Base-by-base conservation (phyloP, 345 rosid genomes). In the Mallotus nudiflorus region DNA sequence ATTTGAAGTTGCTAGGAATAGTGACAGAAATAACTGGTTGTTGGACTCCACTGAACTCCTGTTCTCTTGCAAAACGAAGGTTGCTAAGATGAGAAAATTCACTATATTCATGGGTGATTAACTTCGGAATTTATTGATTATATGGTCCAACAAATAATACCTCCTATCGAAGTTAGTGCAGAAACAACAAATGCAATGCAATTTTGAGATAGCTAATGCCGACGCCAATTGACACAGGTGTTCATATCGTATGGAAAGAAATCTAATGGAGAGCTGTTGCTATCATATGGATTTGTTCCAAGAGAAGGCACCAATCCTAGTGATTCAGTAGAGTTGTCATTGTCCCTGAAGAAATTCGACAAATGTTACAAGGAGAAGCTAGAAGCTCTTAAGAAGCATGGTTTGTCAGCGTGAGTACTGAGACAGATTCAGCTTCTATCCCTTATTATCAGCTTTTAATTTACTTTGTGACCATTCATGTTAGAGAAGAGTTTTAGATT, bases 181-280 rank as follows among this genome's bases (percentile, higher is more conserved):
- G 11, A 42, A 42, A 42, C 46, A 42, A 42, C 11, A 42, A 8
- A 42, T 39, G n/a, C n/a, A n/a, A 42, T 3, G n/a, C 40, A 31
- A 5, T 20, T 48, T 33, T 35, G 22, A 24, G 40, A 24, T 3
- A 15, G 25, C 22, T 33, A 13, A 53, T 54, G 31, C 22, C 60
- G 27, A 61, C 37, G 68, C n/a, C 51, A n/a, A 45, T 59, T 77
- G 57, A 40, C 81, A 84, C 92, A 94, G 98, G 97, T 94, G 67
- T 94, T 94, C 84, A 90, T 94, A 84, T 94, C 98, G 16, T 94
- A 94, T 75, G 98, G 97, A 48, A 90, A 80, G 74, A 94, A 94
- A 80, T 91, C 96, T 52, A 94, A 89, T 53, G 97, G 97, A 75
- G 98, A 94, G 84, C 86, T 90, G 59, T 73, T 94, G 78, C 78